phyloP scores from a whole-genome alignment of 2,329 filamentous ascomycete genomes.

The Diplocarpon mali region DNA sequence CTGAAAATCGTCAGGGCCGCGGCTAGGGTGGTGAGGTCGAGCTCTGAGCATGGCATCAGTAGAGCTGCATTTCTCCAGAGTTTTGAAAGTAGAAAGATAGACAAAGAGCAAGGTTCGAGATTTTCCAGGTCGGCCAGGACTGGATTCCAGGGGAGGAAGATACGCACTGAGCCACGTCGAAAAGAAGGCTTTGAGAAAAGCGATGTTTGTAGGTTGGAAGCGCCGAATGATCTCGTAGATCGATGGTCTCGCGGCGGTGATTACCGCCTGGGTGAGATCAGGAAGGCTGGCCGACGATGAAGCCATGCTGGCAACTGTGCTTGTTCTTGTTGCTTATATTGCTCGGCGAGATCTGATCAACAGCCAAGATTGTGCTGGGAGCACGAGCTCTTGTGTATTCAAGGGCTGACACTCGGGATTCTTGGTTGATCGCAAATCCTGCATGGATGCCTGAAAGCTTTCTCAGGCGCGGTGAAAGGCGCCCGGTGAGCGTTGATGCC shows the following conservation, averaged over 20 bases:
- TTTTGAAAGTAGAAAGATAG: too few species aligned
- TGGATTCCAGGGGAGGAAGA: too few species aligned
- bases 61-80: too few species aligned
- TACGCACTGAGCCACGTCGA: slow-evolving; percentile 29
- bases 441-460: background rate
- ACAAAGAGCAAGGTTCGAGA: too few species aligned
- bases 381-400: background rate
- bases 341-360: background rate
- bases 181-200: slow-evolving; percentile 28
- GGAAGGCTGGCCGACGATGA: background rate
- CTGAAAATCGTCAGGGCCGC: slow-evolving; percentile 35
- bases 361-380: background rate
- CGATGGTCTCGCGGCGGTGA: background rate
- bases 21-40: slow-evolving; percentile 36
- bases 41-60: slow-evolving; percentile 11
- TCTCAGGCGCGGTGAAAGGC: too few species aligned
- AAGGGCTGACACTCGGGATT: background rate
- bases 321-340: background rate
- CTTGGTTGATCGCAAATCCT: background rate
- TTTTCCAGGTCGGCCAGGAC: too few species aligned
- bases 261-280: background rate
- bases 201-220: background rate
- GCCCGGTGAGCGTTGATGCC: too few species aligned
- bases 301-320: background rate
- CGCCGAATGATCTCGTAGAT: background rate